These are phyloP conservation scores for Lentithecium fluviatile DNA, from an alignment of 495 filamentous ascomycete species.

Conservation along the genomic window DNA sequence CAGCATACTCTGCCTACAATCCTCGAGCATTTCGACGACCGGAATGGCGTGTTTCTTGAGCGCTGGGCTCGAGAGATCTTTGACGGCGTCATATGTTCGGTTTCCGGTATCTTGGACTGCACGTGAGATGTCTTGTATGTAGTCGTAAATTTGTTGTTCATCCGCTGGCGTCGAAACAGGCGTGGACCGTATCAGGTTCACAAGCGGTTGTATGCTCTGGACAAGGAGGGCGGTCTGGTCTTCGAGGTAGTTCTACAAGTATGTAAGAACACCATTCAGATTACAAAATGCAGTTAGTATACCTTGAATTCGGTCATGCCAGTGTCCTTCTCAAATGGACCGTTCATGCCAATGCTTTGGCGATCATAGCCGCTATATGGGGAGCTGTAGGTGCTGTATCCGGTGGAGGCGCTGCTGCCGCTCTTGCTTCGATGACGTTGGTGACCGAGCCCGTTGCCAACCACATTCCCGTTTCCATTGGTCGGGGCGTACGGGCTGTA, in stretches of 20 bases:
- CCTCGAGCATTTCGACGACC: conserved; percentile 61
- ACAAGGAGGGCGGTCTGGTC: conserved; percentile 79
- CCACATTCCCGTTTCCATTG: conserved; percentile 40
- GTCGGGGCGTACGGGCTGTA: conserved; percentile 25
- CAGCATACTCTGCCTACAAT: conserved; percentile 64
- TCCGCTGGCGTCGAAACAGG: conserved; percentile 48
- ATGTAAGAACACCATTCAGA: not conserved
- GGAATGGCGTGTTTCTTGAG: conserved; percentile 58
- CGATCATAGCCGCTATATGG: conserved; percentile 36
- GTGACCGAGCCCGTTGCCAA: conserved; percentile 34
- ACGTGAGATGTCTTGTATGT: conserved; percentile 68
- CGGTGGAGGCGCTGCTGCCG: conserved; percentile 50
- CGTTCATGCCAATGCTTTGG: conserved; percentile 34
- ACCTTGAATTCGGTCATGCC: conserved; percentile 75
- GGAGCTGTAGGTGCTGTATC: conserved; percentile 56
- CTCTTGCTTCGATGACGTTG: conserved; percentile 39
- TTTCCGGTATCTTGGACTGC: conserved; percentile 68
- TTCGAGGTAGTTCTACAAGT: conserved; percentile 71
- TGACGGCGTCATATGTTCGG: conserved; percentile 62
- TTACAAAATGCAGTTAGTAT: conserved; percentile 13
- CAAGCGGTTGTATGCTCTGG: conserved; percentile 77
- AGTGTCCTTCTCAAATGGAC: conserved; percentile 48
- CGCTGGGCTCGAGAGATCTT: conserved; percentile 42
- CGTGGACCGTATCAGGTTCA: conserved; percentile 73
- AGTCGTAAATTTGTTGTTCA: conserved; percentile 63